Base-by-base conservation (phyloP, 306 rosid genomes). In the Purshia tridentata region DNA sequence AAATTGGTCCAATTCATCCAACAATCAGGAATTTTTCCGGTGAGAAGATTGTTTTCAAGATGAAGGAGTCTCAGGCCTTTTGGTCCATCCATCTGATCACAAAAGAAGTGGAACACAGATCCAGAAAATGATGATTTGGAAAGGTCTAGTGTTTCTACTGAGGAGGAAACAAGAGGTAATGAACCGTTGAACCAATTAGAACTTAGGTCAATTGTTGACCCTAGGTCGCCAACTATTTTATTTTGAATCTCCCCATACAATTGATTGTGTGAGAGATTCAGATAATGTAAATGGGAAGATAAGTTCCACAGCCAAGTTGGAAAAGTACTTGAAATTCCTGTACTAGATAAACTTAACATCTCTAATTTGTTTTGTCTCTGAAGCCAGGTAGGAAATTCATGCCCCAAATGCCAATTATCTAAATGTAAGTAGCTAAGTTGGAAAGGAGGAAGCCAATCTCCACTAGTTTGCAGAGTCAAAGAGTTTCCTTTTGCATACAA, bases 341-440 rank as follows among this genome's bases (percentile, higher is more conserved):
- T 7, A 44, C 49, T 58, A 6, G 80, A 68, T 60, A 76, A n/a
- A 61, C 59, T 23, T 45, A 85, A 23, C 0, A 0, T 4, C 8
- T 4, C 2, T 6, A 67, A 15, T 3, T 50, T 40, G 11, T 35
- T 67, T 72, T 80, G 78, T 9, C 11, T 51, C 67, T 68, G 53
- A 11, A 82, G 77, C 86, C 89, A 85, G 9, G 16, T 8, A 18
- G 83, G 85, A 59, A 85, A 80, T n/a, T 67, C 50, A 9, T 78
- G 80, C 2, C 79, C 81, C 44, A 85, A 15, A n/a, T 15, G 54
- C 39, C 70, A 86, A 4, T 57, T 77, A 10, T 66, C 74, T 29
- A 80, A 40, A 1, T 0, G 1, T 64, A 79, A 48, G 8, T 0
- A 9, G 6, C 14, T 20, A 42, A 85, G 88, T 44, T 85, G 72